Percentiles rank a stretch among this genome's conserved stretches.
Evolutionary conservation across 2,329 filamentous ascomycete species (phyloP).

Genomic region (Thielaviopsis populi): DNA sequence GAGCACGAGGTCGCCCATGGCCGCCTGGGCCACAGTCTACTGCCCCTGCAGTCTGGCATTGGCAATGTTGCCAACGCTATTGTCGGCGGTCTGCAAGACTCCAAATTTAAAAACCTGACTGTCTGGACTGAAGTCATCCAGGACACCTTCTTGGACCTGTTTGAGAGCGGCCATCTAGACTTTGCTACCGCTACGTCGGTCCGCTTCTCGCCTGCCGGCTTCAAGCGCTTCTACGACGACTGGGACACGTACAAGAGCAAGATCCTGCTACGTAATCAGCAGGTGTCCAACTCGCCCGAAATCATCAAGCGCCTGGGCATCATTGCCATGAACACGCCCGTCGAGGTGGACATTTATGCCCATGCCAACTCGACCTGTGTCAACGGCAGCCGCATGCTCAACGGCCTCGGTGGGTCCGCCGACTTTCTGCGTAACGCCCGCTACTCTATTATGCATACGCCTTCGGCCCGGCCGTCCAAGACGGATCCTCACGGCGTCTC

Average conservation of each 20-base stretch:
- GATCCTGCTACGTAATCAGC: constrained; percentile 73
- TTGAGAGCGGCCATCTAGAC: constrained; percentile 74
- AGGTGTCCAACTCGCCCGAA: constrained; percentile 78
- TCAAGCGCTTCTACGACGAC: constrained; percentile 78
- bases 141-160: constrained; percentile 84
- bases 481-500: constrained; percentile 66
- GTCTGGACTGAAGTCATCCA: constrained; percentile 92
- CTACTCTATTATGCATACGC: constrained; percentile 90
- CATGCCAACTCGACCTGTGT: constrained; percentile 86
- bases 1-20: constrained; percentile 72
- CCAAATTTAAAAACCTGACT: constrained; percentile 73
- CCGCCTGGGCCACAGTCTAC: constrained; percentile 59
- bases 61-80: constrained; percentile 91
- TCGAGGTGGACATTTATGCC: constrained; percentile 88
- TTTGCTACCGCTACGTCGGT: constrained; percentile 84
- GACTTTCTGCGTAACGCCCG: constrained; percentile 68
- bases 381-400: constrained; percentile 76
- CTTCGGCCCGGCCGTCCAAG: constrained; percentile 65
- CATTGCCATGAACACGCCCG: constrained; percentile 90
- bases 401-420: constrained; percentile 67
- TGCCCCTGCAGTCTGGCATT: constrained; percentile 76
- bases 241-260: constrained; percentile 70
- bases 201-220: constrained; percentile 80
- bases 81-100: constrained; percentile 64
- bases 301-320: constrained; percentile 77